These are phyloP conservation scores for Fusarium napiforme DNA, from an alignment of 2,329 filamentous ascomycete species.

Conservation along the genomic window DNA sequence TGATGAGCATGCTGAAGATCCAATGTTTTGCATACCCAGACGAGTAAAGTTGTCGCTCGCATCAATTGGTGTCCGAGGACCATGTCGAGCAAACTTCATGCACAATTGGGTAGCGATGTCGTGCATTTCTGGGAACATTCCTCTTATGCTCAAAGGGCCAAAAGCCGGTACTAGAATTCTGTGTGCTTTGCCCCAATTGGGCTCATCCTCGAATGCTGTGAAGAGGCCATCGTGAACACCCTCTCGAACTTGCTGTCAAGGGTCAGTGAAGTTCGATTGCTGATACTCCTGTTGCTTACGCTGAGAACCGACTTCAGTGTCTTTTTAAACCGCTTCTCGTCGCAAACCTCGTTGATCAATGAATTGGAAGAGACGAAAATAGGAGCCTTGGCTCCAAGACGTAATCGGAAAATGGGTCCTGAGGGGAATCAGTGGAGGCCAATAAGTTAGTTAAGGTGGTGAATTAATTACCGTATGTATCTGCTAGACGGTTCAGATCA, in stretches of 20 bases:
- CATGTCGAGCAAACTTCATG: constrained; percentile 75
- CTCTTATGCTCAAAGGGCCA: constrained; percentile 73
- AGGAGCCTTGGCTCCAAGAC: constrained; percentile 20
- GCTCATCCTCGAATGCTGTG: constrained; percentile 63
- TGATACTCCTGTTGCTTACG: constrained; percentile 37
- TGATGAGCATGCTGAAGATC: no score
- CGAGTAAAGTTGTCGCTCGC: constrained; percentile 76
- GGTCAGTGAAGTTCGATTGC: background rate
- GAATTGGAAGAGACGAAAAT: constrained; percentile 64
- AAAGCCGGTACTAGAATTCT: constrained; percentile 75
- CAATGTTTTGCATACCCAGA: constrained; percentile 49
- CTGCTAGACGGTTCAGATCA: constrained; percentile 67
- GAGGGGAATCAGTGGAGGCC: constrained; percentile 6
- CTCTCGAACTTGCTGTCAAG: constrained; percentile 62
- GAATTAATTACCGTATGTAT: constrained; percentile 69
- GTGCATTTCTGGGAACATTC: constrained; percentile 77
- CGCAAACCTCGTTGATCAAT: constrained; percentile 71
- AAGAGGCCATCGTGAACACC: constrained; percentile 74
- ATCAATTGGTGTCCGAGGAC: constrained; percentile 65
- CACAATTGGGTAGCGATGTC: constrained; percentile 74
- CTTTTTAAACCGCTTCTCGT: constrained; percentile 75
- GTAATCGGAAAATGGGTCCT: constrained; percentile 40
- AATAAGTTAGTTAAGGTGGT: background rate
- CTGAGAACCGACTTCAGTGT: constrained; percentile 59
- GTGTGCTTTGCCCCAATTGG: constrained; percentile 75